Evolutionary conservation across 1,139 yeast species (phyloP), one percentile per base, ranked within the genome.

Genomic region (Candida freyschussii): DNA sequence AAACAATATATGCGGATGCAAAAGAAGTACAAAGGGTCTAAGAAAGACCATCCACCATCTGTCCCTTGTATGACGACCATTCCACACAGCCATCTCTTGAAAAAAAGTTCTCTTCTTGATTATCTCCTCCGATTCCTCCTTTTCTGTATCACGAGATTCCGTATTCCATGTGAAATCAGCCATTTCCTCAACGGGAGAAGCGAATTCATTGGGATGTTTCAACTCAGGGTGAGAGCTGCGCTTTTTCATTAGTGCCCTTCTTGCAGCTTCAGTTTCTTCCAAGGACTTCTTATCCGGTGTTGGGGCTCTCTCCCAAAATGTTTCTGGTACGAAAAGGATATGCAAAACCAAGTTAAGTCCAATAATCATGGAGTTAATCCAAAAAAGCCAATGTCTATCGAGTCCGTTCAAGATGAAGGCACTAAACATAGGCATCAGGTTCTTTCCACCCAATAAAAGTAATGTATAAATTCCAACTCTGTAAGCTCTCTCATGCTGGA

Each of bases 401-500:
- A 69, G 53, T 36, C 60, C 50, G 36, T 69, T 64, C 34, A 76
- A 71, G 10, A 75, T 65, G 38, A 76, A 65, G 6, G 73, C 76
- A 5, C 79, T 65, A 13, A 73, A 64, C 46, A 76, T 56, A 7
- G 83, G 83, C 13, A 76, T 63, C 29, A 76, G 56, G 47, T 75
- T 76, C 44, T 76, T 76, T 17, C 83, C 83, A 9, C 83, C 83
- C 20, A 76, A 60, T 47, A 76, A 56, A 33, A 76, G 60, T 59
- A 76, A 63, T 13, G 83, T 76, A 52, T 76, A 76, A 28, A 76
- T 62, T 2, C 83, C 83, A 7, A 75, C 59, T 40, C 83, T 63
- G 49, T 75, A 76, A 7, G 83, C 83, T 41, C 83, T 64, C 50
- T 76, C 82, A 48, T 76, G 82, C 26, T 76, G 72, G 50, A 75